A percentile compares a stretch with the other conserved stretches of the same genome.
Conservation (phyloP, 2,329 filamentous ascomycete species). For the Cryphonectria naterciae region DNA sequence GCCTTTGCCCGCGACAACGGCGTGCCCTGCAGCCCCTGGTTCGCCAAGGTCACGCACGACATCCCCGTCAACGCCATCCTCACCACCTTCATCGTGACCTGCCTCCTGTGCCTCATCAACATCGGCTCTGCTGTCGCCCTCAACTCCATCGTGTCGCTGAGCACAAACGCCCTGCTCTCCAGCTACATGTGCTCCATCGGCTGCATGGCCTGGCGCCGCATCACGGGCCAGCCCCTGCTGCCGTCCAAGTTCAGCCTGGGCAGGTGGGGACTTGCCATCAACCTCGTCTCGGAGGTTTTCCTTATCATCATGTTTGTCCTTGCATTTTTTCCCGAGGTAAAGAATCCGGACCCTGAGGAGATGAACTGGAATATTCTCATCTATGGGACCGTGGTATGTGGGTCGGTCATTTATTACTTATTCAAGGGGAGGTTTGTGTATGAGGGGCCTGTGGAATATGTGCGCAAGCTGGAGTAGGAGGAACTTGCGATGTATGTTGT, state of each 20-base stretch:
- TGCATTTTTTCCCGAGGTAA: slow-evolving; percentile 26
- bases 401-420: slow-evolving; percentile 27
- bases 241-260: slow-evolving; percentile 28
- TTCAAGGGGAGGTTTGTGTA: slow-evolving; percentile 17
- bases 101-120: slow-evolving; percentile 26
- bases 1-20: slow-evolving; percentile 43
- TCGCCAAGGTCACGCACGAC: slow-evolving; percentile 31
- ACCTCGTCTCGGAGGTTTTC: slow-evolving; percentile 27
- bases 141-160: slow-evolving; percentile 30
- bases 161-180: slow-evolving; percentile 28
- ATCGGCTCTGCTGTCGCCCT: slow-evolving; percentile 26
- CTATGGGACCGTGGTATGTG: slow-evolving; percentile 21
- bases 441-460: slow-evolving; percentile 24
- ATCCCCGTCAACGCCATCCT: slow-evolving; percentile 31
- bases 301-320: slow-evolving; percentile 28
- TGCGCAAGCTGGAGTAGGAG: slow-evolving; percentile 21
- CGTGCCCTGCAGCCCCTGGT: slow-evolving; percentile 39
- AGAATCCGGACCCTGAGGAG: slow-evolving; percentile 18
- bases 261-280: slow-evolving; percentile 25
- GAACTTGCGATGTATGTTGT: background rate
- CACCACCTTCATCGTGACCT: slow-evolving; percentile 23
- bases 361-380: slow-evolving; percentile 32
- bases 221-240: slow-evolving; percentile 17
- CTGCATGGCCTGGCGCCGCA: slow-evolving; percentile 21
- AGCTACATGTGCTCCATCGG: slow-evolving; percentile 31